Conservation (phyloP, 2,329 filamentous ascomycete species). For the Verticillium isaacii region DNA sequence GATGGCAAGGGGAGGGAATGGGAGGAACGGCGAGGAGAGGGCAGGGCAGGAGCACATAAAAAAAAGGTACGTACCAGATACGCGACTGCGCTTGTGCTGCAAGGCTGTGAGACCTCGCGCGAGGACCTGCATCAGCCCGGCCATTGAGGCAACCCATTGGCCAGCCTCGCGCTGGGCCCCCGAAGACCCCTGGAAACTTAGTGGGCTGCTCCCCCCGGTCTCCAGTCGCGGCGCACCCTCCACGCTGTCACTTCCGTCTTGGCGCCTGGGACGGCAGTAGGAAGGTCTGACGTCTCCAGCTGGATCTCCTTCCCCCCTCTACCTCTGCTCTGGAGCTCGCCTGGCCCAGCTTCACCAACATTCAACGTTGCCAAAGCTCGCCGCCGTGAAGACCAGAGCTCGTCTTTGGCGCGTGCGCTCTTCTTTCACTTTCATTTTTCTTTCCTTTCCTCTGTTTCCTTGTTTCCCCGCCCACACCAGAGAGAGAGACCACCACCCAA, state of each 20-base stretch:
- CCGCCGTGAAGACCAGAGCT: not conserved
- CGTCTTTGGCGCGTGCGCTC: not conserved
- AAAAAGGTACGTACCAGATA: too few species aligned
- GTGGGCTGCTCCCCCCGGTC: too few species aligned
- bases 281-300: not conserved
- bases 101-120: too few species aligned
- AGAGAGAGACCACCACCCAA: not conserved
- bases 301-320: not conserved
- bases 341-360: not conserved
- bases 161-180: too few species aligned
- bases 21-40: not conserved
- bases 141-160: too few species aligned
- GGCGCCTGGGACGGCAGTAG: not conserved
- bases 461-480: not conserved
- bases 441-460: not conserved
- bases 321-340: not conserved
- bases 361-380: not conserved
- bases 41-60: too few species aligned
- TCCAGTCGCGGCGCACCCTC: not conserved
- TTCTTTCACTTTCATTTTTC: too few species aligned
- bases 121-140: too few species aligned
- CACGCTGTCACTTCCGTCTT: not conserved
- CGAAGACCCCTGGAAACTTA: too few species aligned
- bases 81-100: too few species aligned
- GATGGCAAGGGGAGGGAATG: too few species aligned